A percentile compares a stretch with the other conserved stretches of the same genome.
Conservation (phyloP, 2,329 filamentous ascomycete species). For the Xylariales sp. region DNA sequence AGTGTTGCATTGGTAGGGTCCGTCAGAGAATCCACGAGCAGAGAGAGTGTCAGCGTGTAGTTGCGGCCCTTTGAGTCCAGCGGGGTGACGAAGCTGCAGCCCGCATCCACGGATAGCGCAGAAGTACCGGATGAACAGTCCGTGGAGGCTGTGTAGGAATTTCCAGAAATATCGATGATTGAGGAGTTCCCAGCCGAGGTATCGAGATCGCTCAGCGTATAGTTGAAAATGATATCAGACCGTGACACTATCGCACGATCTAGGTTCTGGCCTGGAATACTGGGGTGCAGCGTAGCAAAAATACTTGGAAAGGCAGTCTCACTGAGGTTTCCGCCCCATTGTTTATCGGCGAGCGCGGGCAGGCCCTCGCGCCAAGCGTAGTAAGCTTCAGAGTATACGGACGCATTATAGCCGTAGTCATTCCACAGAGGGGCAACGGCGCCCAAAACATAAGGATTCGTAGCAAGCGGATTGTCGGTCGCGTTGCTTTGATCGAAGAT, state of each 20-base stretch:
- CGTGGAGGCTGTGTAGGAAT: conserved; percentile 34
- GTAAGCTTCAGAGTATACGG: conserved; percentile 46
- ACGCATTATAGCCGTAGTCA: conserved; percentile 48
- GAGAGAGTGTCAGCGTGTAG: conserved; percentile 46
- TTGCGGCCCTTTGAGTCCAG: conserved; percentile 50
- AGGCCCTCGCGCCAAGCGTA: conserved; percentile 46
- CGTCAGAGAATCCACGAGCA: conserved; percentile 27
- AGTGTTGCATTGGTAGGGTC: conserved; percentile 30
- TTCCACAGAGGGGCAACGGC: conserved; percentile 50
- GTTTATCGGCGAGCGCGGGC: conserved; percentile 46
- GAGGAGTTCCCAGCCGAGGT: conserved; percentile 4
- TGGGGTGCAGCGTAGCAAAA: conserved; percentile 32
- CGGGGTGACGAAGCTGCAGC: conserved; percentile 41
- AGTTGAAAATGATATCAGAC: conserved; percentile 28
- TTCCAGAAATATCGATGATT: conserved; percentile 31
- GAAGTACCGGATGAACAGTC: conserved; percentile 25
- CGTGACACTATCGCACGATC: conserved; percentile 35
- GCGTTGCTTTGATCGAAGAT: conserved; percentile 46
- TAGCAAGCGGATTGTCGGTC: conserved; percentile 38
- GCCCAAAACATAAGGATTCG: conserved; percentile 38
- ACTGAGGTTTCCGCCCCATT: conserved; percentile 46
- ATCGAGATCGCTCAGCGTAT: conserved; percentile 19
- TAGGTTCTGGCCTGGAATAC: conserved; percentile 43
- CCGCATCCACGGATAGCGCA: conserved; percentile 24
- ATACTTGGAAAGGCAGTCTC: conserved; percentile 30